Evolutionary conservation across 2,329 filamentous ascomycete species (phyloP), one percentile per base, ranked within the genome.

Genomic region (Aspergillus sojae): DNA sequence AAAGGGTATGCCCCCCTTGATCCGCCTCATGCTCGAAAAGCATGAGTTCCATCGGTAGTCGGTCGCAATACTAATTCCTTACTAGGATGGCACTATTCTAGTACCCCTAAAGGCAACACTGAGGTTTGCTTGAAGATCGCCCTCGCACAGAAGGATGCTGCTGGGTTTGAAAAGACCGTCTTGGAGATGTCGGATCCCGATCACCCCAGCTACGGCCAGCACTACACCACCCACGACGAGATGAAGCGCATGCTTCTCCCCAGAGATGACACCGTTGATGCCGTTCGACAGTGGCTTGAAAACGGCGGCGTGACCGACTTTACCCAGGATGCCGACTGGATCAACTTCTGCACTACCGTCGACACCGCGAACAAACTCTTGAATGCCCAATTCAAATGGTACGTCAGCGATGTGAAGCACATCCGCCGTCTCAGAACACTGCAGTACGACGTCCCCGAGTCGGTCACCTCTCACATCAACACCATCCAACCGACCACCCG

Each of bases 171-270:
- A 60, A 72, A 79, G 55, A 78, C 80, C 2, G 74, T 86, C 12
- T 66, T 80, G 50, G 77, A 83, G 26, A 80, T 86, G 66, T 85
- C 84, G 2, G 82, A 83, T 0, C 85, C 85, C 0, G 75, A 73
- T 5, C 77, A 82, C 61, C 61, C 71, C 1, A 78, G 76, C 21
- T 86, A 86, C 63, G 84, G 85, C 21, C 77, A 80, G 50, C 80
- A 86, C 66, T 79, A 85, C 67, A 74, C 78, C 19, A 71, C 71
- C 16, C 79, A 81, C 9, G 77, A 83, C 11, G 81, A 85, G 65
- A 81, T 86, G 60, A 80, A 82, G 60, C 76, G 78, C 11, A 79
- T 86, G 65, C 77, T 86, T 28, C 77, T 76, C 5, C 85, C 85
- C 0, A 77, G 72, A 16, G 68, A 71, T 10, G 71, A 76, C 3